A percentile compares a stretch with the other conserved stretches of the same genome.
Evolutionary conservation across 371 early-diverging fungal species (phyloP).

Genomic region (Encephalitozoon hellem): DNA sequence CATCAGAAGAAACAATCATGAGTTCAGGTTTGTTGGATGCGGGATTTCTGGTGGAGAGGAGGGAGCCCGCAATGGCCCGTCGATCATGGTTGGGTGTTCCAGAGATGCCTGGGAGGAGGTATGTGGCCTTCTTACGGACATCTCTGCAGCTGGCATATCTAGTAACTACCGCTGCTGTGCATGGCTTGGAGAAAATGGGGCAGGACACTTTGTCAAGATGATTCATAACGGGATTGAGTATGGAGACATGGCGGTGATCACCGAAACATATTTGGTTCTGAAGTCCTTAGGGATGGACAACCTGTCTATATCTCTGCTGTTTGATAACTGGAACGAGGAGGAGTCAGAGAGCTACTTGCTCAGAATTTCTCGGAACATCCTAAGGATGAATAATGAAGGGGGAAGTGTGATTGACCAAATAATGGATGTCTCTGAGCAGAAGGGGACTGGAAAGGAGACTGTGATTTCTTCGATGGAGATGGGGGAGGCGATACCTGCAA

Average conservation of each 20-base stretch:
- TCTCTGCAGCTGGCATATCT: slow-evolving; percentile 73
- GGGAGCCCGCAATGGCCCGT: slow-evolving; percentile 93
- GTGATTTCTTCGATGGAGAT: slow-evolving; percentile 80
- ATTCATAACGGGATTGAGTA: slow-evolving; percentile 99
- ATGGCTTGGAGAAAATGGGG: slow-evolving; percentile 92
- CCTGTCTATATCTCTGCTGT: slow-evolving; percentile 75
- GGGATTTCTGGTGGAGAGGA: slow-evolving; percentile 99
- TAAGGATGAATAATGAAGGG: slow-evolving; percentile 71
- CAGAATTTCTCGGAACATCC: slow-evolving; percentile 81
- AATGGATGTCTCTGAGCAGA: slow-evolving; percentile 83
- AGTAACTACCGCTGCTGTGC: slow-evolving; percentile 84
- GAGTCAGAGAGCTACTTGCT: slow-evolving; percentile 82
- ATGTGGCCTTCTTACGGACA: slow-evolving; percentile 82
- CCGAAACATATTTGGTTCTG: slow-evolving; percentile 84
- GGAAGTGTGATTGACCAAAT: slow-evolving; percentile 83
- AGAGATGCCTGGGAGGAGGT: slow-evolving; percentile 70
- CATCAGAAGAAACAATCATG: slow-evolving; percentile 67
- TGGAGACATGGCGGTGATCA: slow-evolving; percentile 95
- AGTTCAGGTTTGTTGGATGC: slow-evolving; percentile 75
- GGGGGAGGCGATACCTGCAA: slow-evolving; percentile 81
- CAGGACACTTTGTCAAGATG: slow-evolving; percentile 99
- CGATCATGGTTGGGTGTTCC: slow-evolving; percentile 94
- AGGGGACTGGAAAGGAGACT: slow-evolving; percentile 98
- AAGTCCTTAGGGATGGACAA: slow-evolving; percentile 68
- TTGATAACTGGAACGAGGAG: slow-evolving; percentile 83